Conservation (phyloP, 768 basidiomycete species). For the Tylopilus subfusipes region DNA sequence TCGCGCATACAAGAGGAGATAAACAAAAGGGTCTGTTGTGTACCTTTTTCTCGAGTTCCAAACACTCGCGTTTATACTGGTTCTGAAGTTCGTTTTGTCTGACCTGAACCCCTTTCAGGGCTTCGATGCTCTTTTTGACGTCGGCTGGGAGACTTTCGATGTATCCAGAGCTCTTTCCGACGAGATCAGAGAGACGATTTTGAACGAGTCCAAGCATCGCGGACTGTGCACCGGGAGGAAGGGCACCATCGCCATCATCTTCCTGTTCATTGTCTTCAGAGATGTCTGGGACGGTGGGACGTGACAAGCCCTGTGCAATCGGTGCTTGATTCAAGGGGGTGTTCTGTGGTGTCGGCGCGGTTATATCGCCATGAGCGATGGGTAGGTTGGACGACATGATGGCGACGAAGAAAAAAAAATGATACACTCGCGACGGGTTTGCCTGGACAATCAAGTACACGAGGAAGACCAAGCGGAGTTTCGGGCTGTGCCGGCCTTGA, state of each 20-base stretch:
- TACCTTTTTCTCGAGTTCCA: constrained; percentile 95
- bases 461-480: constrained; percentile 33
- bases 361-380: constrained; percentile 56
- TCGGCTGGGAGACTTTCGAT: constrained; percentile 82
- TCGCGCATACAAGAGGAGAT: constrained; percentile 13
- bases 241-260: constrained; percentile 50
- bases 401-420: constrained; percentile 24
- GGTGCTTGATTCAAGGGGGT: constrained; percentile 83
- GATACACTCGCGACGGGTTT: constrained; percentile 19
- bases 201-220: constrained; percentile 87
- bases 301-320: constrained; percentile 73
- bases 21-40: constrained; percentile 19
- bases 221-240: constrained; percentile 47
- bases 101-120: constrained; percentile 89
- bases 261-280: constrained; percentile 74
- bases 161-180: constrained; percentile 93
- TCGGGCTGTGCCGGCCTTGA: constrained; percentile 33
- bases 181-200: constrained; percentile 75
- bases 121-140: constrained; percentile 83
- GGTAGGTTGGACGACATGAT: constrained; percentile 69
- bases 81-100: constrained; percentile 89
- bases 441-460: constrained; percentile 26
- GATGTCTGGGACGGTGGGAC: constrained; percentile 87
- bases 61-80: constrained; percentile 88
- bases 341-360: constrained; percentile 94